A percentile compares a stretch with the other conserved stretches of the same genome.
These are phyloP conservation scores for Geoglossum cookeanum DNA, from an alignment of 2,329 filamentous ascomycete genomes.

Conservation along the genomic window DNA sequence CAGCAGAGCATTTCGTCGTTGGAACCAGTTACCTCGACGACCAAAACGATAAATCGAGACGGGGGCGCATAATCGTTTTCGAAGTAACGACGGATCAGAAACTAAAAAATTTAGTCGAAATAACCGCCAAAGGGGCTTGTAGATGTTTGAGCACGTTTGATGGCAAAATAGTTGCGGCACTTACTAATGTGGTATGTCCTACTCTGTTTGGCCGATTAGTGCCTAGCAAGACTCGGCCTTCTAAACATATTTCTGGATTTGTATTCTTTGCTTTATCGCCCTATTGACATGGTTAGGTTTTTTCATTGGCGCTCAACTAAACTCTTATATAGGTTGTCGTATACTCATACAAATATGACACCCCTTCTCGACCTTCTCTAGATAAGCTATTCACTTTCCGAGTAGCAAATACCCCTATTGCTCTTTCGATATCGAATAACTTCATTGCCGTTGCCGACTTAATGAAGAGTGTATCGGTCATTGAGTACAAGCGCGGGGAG, in stretches of 20 bases:
- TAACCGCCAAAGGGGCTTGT: constrained; percentile 60
- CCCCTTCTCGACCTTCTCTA: constrained; percentile 35
- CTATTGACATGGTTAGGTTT: constrained; percentile 9
- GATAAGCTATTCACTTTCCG: constrained; percentile 58
- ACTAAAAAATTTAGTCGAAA: constrained; percentile 50
- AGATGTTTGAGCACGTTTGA: constrained; percentile 57
- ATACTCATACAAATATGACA: constrained; percentile 35
- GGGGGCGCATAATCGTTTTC: constrained; percentile 67
- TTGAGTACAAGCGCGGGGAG: constrained; percentile 46
- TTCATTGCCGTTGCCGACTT: constrained; percentile 73
- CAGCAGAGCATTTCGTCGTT: constrained; percentile 67
- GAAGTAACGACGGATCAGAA: constrained; percentile 60
- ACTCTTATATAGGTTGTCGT: constrained; percentile 31
- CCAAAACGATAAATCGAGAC: constrained; percentile 31
- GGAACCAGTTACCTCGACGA: constrained; percentile 67
- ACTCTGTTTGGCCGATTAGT: neutral
- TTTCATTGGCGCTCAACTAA: neutral
- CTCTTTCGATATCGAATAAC: constrained; percentile 53
- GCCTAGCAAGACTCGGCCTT: too few species aligned
- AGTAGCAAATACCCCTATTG: constrained; percentile 66
- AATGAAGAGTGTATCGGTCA: constrained; percentile 75
- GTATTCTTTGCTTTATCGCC: too few species aligned
- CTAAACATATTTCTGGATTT: too few species aligned
- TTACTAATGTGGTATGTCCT: constrained; percentile 62
- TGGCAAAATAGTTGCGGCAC: constrained; percentile 61